phyloP scores from a whole-genome alignment of 75 land plant genomes.

The Pinus albicaulis region DNA sequence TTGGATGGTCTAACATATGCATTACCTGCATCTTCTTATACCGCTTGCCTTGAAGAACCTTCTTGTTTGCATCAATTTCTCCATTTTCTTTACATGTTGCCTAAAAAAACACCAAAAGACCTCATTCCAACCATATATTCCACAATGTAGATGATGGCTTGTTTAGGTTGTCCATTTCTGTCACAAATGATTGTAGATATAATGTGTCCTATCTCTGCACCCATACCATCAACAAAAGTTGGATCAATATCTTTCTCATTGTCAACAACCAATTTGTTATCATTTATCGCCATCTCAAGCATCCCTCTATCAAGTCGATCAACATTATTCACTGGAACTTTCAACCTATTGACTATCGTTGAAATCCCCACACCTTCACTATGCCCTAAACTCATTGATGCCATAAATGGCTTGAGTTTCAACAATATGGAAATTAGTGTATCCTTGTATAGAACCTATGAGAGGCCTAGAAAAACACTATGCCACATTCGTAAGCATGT shows the following conservation, averaged over 20 bases:
- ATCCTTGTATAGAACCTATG: too few species aligned
- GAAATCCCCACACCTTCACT: conserved; percentile 54
- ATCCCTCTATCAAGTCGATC: conserved; percentile 82
- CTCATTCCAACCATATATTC: too few species aligned
- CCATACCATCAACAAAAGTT: conserved; percentile 1
- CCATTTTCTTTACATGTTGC: too few species aligned
- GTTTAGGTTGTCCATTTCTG: conserved; percentile 85
- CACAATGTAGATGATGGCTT: conserved; percentile 16
- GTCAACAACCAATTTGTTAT: conserved; percentile 45
- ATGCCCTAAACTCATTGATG: conserved; percentile 47
- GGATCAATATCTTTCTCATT: conserved; percentile 36
- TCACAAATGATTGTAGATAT: conserved; percentile 82
- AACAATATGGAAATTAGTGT: neutral
- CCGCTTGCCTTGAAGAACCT: conserved; percentile 24
- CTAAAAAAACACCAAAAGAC: too few species aligned
- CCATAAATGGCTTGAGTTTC: conserved; percentile 22
- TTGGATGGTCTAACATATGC: conserved; percentile 36
- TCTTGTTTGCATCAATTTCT: too few species aligned
- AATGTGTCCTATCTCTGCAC: conserved; percentile 84
- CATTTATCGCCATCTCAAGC: conserved; percentile 86
- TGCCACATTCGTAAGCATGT: too few species aligned
- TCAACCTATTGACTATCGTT: conserved; percentile 29
- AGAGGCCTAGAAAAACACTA: too few species aligned
- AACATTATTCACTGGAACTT: conserved; percentile 57
- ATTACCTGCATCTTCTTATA: conserved; percentile 41